Evolutionary conservation across 768 basidiomycete species (phyloP).

Genomic region (Porpolomopsis calyptriformis): DNA sequence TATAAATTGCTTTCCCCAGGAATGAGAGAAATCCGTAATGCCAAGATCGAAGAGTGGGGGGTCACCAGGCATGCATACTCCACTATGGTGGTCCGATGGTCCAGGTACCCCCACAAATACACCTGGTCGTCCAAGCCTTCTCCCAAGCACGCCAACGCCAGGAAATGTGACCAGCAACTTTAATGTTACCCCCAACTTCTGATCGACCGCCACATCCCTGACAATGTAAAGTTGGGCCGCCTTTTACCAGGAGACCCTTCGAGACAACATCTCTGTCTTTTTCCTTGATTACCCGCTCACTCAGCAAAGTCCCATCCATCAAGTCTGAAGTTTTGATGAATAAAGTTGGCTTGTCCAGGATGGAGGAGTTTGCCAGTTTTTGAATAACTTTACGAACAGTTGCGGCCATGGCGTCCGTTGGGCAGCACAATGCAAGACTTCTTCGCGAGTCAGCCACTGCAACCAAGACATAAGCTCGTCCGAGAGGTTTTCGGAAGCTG

Average conservation of each 20-base stretch:
- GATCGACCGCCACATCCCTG: slow-evolving; percentile 55
- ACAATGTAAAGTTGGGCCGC: slow-evolving; percentile 34
- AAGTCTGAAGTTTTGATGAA: slow-evolving; percentile 67
- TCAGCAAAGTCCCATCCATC: slow-evolving; percentile 47
- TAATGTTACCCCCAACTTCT: slow-evolving; percentile 27
- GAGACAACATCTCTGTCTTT: slow-evolving; percentile 54
- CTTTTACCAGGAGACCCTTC: slow-evolving; percentile 41
- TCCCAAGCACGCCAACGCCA: slow-evolving; percentile 54
- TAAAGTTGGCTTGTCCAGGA: slow-evolving; percentile 54
- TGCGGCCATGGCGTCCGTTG: slow-evolving; percentile 34
- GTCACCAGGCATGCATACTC: too few relatives aligned
- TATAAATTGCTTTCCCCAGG: too few relatives aligned
- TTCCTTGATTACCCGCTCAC: slow-evolving; percentile 20
- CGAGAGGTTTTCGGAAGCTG: not conserved
- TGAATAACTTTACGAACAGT: slow-evolving; percentile 34
- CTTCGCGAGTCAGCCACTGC: slow-evolving; percentile 42
- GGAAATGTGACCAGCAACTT: slow-evolving; percentile 21
- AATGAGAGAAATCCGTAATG: too few relatives aligned
- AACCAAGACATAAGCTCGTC: slow-evolving; percentile 6
- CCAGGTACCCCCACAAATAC: slow-evolving; percentile 70
- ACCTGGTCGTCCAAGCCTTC: slow-evolving; percentile 45
- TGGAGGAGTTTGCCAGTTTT: slow-evolving; percentile 35
- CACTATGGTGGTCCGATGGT: slow-evolving; percentile 5
- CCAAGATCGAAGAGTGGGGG: too few relatives aligned
- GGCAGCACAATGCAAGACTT: slow-evolving; percentile 52